phyloP scores from a whole-genome alignment of 2,329 filamentous ascomycete species.

The Pyrenophora tritici-repentis region DNA sequence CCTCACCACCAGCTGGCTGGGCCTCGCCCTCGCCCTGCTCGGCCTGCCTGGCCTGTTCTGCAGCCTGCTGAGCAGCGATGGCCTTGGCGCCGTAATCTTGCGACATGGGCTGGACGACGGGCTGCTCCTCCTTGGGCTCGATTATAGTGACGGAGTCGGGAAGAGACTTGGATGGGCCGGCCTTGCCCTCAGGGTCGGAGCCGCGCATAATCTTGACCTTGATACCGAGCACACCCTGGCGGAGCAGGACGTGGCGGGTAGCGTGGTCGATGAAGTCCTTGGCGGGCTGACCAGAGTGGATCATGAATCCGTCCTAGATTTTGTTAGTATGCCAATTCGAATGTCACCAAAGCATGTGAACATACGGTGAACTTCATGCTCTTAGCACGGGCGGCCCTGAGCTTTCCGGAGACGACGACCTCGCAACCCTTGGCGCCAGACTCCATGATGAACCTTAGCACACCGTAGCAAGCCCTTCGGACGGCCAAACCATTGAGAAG shows the following conservation, averaged over 20 bases:
- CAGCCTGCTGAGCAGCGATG: slow-evolving; percentile 68
- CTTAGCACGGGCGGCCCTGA: slow-evolving; percentile 98
- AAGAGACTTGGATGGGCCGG: slow-evolving; percentile 93
- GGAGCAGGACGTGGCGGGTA: slow-evolving; percentile 98
- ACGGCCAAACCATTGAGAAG: slow-evolving; percentile 99
- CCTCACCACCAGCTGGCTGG: slow-evolving; percentile 39
- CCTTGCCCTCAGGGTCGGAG: slow-evolving; percentile 98
- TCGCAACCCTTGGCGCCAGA: slow-evolving; percentile 99
- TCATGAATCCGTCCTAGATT: slow-evolving; percentile 93
- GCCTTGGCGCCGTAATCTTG: slow-evolving; percentile 99
- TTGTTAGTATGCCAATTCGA: slow-evolving; percentile 22
- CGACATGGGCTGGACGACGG: slow-evolving; percentile 90
- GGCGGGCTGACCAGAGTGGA: slow-evolving; percentile 99
- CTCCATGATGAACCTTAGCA: slow-evolving; percentile 99
- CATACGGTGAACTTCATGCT: slow-evolving; percentile 99
- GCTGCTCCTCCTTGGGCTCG: slow-evolving; percentile 99
- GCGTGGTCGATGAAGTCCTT: slow-evolving; percentile 99
- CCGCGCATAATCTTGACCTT: slow-evolving; percentile 99
- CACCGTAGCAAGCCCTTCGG: slow-evolving; percentile 98
- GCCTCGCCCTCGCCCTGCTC: slow-evolving; percentile 62
- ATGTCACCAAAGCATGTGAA: not conserved
- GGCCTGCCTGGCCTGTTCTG: slow-evolving; percentile 63
- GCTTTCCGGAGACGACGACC: slow-evolving; percentile 99
- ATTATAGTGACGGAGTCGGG: slow-evolving; percentile 99
- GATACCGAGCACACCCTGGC: slow-evolving; percentile 99